These are phyloP conservation scores for Ophiostoma australiae DNA, from an alignment of 2,329 filamentous ascomycete species.

Conservation along the genomic window DNA sequence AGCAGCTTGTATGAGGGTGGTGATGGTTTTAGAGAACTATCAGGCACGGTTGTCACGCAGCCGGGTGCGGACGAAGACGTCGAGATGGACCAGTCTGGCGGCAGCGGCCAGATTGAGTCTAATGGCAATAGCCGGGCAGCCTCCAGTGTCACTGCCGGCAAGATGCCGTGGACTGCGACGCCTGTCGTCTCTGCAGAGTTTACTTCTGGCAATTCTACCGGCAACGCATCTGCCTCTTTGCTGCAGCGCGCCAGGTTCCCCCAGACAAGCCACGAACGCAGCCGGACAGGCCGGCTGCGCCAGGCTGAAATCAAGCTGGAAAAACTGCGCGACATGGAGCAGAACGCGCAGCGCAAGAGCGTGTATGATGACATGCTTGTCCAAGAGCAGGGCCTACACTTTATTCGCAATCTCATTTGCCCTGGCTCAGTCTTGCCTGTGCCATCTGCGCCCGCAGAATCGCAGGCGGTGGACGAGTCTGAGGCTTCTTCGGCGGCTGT, in stretches of 20 bases:
- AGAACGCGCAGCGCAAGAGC: constrained; percentile 61
- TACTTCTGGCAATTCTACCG: neutral
- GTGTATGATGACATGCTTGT: constrained; percentile 75
- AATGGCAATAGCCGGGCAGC: neutral
- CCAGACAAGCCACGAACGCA: constrained; percentile 28
- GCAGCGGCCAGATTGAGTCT: constrained; percentile 21
- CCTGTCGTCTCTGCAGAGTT: neutral
- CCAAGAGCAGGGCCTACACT: constrained; percentile 84
- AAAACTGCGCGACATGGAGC: constrained; percentile 58
- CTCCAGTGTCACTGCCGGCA: neutral
- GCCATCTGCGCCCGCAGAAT: neutral
- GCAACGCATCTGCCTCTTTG: constrained; percentile 20
- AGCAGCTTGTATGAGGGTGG: neutral
- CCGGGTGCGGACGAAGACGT: constrained; percentile 54
- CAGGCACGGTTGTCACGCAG: constrained; percentile 29
- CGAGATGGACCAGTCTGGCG: constrained; percentile 46
- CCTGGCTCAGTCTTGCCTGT: constrained; percentile 17
- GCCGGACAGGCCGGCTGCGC: constrained; percentile 42
- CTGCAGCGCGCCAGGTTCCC: constrained; percentile 26
- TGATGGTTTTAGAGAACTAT: constrained; percentile 24
- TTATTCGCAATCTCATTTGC: constrained; percentile 81
- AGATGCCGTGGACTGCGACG: constrained; percentile 1
- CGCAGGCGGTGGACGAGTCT: neutral
- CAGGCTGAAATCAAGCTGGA: constrained; percentile 48
- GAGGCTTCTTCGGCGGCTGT: constrained; percentile 9